Evolutionary conservation across 192 early-diverging fungal genomes (phyloP), one percentile per base, ranked within the genome.

Genomic region (Entomortierella beljakovae): DNA sequence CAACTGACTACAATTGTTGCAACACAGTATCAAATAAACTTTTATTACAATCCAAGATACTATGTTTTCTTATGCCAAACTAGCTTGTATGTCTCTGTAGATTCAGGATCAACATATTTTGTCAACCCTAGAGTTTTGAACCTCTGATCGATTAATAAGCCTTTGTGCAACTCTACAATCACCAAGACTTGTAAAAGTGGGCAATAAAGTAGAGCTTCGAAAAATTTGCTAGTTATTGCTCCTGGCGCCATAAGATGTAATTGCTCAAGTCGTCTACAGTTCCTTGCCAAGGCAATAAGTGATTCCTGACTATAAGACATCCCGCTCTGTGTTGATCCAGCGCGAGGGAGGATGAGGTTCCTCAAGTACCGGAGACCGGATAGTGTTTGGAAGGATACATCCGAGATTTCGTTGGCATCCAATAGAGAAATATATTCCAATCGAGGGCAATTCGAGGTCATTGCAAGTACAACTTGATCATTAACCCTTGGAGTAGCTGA

Each of bases 11-110:
- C n/a, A n/a, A n/a, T n/a, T n/a, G n/a, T n/a, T n/a, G n/a, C n/a
- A n/a, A n/a, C 18, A 53, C 51, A 15, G 11, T 16, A 23, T 60
- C 22, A 13, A 40, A 15, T 40, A 40, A 6, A 20, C 15, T 42
- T 10, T 38, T 23, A 13, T 29, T 16, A 57, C 53, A 22, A 8
- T 28, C 26, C n/a, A 43, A 43, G 18, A 9, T 52, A 25, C 63
- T 46, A 62, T 28, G 70, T 71, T 26, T 77, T 77, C 74, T 77
- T 77, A 56, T 77, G 74, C 74, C 74, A 77, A 15, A 77, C 74
- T 6, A 77, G 46, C 50, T 77, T 77, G 64, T 77, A 77, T 29
- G 66, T 46, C 23, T 77, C 74, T 23, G 50, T 16, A 9, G 74
- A 50, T 28, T 77, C 74, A 3, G 74, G 74, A 37, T 77, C 74